These are phyloP conservation scores for Fomitopsis pinicola DNA, from an alignment of 1,284 basidiomycete species.

Conservation along the genomic window DNA sequence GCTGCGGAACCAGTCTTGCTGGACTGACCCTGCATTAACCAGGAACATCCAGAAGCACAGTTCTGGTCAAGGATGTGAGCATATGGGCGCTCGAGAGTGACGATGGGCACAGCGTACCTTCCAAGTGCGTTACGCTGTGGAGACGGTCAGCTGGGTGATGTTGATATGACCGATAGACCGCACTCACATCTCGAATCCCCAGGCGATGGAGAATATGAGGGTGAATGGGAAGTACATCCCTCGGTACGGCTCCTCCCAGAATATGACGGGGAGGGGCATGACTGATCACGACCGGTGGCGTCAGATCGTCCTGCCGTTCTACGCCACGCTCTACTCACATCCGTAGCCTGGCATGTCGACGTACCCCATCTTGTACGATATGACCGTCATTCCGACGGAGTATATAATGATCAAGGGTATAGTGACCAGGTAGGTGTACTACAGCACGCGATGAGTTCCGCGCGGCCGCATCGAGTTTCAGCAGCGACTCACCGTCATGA, in stretches of 20 bases:
- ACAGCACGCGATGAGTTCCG: neutral
- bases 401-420: constrained; percentile 60
- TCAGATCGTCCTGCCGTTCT: neutral
- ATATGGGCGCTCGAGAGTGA: neutral
- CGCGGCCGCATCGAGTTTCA: neutral
- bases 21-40: constrained; percentile 53
- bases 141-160: neutral
- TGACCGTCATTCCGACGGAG: constrained; percentile 54
- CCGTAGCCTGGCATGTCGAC: constrained; percentile 38
- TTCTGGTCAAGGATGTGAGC: constrained; percentile 36
- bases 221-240: constrained; percentile 57
- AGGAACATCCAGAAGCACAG: constrained; percentile 82
- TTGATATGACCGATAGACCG: neutral
- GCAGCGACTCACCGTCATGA: constrained; percentile 63
- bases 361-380: constrained; percentile 71
- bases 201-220: constrained; percentile 57
- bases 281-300: constrained; percentile 35
- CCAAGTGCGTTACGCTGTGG: constrained; percentile 67
- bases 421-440: constrained; percentile 71
- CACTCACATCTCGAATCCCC: constrained; percentile 70
- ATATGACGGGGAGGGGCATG: constrained; percentile 53
- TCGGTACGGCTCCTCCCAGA: constrained; percentile 48
- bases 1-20: constrained; percentile 74
- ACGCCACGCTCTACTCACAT: constrained; percentile 36
- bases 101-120: constrained; percentile 42